A percentile compares a stretch with the other conserved stretches of the same genome.
These are phyloP conservation scores for Oidiodendron maius DNA, from an alignment of 495 filamentous ascomycete species.

Conservation along the genomic window DNA sequence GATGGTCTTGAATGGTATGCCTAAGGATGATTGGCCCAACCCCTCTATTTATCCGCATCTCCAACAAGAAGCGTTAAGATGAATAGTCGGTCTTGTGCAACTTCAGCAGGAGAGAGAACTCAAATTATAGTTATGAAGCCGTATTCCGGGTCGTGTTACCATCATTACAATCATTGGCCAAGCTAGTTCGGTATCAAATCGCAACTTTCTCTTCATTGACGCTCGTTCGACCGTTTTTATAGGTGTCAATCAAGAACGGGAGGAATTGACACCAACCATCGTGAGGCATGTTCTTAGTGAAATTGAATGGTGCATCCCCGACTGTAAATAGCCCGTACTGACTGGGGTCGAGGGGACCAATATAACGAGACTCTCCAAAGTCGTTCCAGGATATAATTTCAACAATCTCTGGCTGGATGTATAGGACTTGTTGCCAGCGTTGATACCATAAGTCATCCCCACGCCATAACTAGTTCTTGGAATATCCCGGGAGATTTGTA, in stretches of 20 bases:
- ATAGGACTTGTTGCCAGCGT: constrained; percentile 50
- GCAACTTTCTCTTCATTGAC: neutral
- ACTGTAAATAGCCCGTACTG: constrained; percentile 27
- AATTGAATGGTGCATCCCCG: constrained; percentile 13
- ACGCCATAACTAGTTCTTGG: constrained; percentile 40
- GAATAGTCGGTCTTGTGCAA: constrained; percentile 2
- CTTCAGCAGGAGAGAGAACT: neutral
- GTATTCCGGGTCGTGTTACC: constrained; percentile 6
- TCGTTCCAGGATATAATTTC: constrained; percentile 59
- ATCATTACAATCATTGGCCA: neutral
- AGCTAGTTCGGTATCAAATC: constrained; percentile 2
- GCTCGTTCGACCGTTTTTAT: constrained; percentile 24
- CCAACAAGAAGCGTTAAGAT: constrained; percentile 1
- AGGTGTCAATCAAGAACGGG: constrained; percentile 49
- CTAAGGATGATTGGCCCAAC: no score
- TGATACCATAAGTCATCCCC: constrained; percentile 63
- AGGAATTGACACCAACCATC: constrained; percentile 46
- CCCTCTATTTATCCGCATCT: no score
- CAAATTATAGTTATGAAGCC: neutral
- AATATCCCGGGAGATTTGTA: constrained; percentile 45
- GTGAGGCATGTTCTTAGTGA: constrained; percentile 42
- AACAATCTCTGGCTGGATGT: constrained; percentile 45
- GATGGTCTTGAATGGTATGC: no score
- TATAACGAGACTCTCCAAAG: constrained; percentile 57
- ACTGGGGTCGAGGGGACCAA: constrained; percentile 36